Conservation (phyloP, 2,329 filamentous ascomycete genomes). For the Xylariaceae sp. region DNA sequence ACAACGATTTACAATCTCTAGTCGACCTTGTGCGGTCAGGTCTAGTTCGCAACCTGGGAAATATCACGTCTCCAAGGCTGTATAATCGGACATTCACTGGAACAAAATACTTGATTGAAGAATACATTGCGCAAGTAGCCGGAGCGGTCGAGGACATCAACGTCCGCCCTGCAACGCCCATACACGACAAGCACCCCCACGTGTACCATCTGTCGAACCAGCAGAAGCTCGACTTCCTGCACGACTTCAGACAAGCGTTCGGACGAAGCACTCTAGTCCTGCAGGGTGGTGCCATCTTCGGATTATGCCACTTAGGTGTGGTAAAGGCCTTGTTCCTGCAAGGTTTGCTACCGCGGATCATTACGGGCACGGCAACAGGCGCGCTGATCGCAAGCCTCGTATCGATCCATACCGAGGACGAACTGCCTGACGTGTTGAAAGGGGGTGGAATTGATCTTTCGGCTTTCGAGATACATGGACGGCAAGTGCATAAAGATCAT, state of each 20-base stretch:
- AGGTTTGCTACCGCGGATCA: conserved; percentile 82
- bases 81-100: conserved; percentile 87
- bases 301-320: conserved; percentile 86
- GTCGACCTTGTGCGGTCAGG: conserved; percentile 81
- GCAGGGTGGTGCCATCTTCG: conserved; percentile 90
- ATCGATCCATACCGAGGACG: conserved; percentile 83
- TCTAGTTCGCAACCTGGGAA: conserved; percentile 83
- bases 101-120: conserved; percentile 87
- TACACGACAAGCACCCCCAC: conserved; percentile 26
- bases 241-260: conserved; percentile 86
- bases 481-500: conserved; percentile 34
- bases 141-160: conserved; percentile 78
- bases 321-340: conserved; percentile 83
- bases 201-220: conserved; percentile 62
- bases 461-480: conserved; percentile 63
- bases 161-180: conserved; percentile 30
- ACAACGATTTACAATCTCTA: conserved; percentile 72
- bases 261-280: conserved; percentile 83
- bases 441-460: conserved; percentile 82
- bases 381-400: conserved; percentile 88
- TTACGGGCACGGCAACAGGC: conserved; percentile 88
- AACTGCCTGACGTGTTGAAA: conserved; percentile 74
- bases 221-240: conserved; percentile 81
- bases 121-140: conserved; percentile 86
- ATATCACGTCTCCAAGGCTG: conserved; percentile 79